Base-by-base conservation (phyloP, 1,139 yeast genomes). In the Geotrichum candidum region DNA sequence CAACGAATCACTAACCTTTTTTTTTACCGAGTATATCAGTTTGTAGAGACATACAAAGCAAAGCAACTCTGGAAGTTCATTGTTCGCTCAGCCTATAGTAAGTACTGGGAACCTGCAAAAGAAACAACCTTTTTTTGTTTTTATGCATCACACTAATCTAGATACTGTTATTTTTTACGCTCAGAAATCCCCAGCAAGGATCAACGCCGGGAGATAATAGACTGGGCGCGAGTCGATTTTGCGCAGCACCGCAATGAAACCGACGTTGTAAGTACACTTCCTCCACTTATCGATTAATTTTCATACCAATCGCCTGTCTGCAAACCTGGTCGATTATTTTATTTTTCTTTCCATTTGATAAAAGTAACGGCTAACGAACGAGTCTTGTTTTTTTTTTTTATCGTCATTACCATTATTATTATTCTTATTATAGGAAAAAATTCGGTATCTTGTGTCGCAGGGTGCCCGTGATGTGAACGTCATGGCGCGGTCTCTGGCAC, bases 141-240 rank as follows among this genome's bases (percentile, higher is more conserved):
- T 7, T n/a, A 25, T 18, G 35, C 33, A 29, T 5, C 33, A 23
- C 23, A 38, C n/a, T 38, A 22, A 23, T n/a, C n/a, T 45, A 5
- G 33, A 29, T 29, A 27, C 18, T 18, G 18, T 22, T 33, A 10
- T 18, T 18, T 9, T 5, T 41, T 35, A 13, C 9, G 5, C 4
- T n/a, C 25, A 61, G 64, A 61, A 56, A 57, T 66, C n/a, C 68
- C 66, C 3, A 33, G 60, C n/a, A 25, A 27, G 11, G 48, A 58
- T 7, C 68, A 70, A 41, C 67, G 77, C 0, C 62, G 59, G 3
- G 77, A 75, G 58, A 68, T 75, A 50, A 63, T 74, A 5, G 57
- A 61, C 5, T 75, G 76, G 75, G 78, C 78, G 11, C 66, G 77
- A 10, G 62, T 69, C 2, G 78, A 75, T 61, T 75, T 75, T 61